phyloP scores from a whole-genome alignment of 176 grass and related monocot genomes.

The Typha latifolia region DNA sequence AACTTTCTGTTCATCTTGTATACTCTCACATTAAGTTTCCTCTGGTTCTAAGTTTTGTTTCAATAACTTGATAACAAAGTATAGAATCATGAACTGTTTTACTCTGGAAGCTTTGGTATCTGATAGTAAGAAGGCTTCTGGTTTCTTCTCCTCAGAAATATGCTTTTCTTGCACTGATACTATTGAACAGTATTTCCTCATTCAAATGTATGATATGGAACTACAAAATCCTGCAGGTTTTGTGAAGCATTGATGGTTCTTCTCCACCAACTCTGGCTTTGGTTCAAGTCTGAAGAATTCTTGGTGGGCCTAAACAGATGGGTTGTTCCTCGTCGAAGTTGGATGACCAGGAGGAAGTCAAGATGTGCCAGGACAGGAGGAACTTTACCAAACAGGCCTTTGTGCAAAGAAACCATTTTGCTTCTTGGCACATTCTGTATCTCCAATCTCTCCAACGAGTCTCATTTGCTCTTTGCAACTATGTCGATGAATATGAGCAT shows the following conservation, averaged over 20 bases:
- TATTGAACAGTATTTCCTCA: conserved; percentile 14
- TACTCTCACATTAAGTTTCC: conserved; percentile 4
- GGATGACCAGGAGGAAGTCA: conserved; percentile 58
- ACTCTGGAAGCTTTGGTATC: not conserved
- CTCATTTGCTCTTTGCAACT: conserved; percentile 53
- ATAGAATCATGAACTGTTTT: conserved; percentile 20
- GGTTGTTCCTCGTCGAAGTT: conserved; percentile 81
- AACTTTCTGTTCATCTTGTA: too few species aligned
- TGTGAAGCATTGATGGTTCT: not conserved
- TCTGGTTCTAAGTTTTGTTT: conserved; percentile 13
- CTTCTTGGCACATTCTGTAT: conserved; percentile 62
- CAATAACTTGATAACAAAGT: conserved; percentile 15
- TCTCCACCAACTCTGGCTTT: not conserved
- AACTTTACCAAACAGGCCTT: conserved; percentile 75
- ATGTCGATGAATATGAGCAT: conserved; percentile 56
- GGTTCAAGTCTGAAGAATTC: conserved; percentile 15
- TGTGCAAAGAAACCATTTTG: conserved; percentile 48
- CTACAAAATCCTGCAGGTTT: conserved; percentile 6
- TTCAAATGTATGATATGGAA: conserved; percentile 8
- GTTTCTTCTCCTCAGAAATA: conserved; percentile 31
- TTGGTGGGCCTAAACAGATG: conserved; percentile 28
- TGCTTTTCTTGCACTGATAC: conserved; percentile 45
- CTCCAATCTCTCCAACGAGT: conserved; percentile 56
- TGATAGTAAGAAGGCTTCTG: conserved; percentile 20
- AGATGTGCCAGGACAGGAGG: conserved; percentile 58